phyloP scores from a whole-genome alignment of 1,139 yeast species.

The Saccharomyces hybrid region DNA sequence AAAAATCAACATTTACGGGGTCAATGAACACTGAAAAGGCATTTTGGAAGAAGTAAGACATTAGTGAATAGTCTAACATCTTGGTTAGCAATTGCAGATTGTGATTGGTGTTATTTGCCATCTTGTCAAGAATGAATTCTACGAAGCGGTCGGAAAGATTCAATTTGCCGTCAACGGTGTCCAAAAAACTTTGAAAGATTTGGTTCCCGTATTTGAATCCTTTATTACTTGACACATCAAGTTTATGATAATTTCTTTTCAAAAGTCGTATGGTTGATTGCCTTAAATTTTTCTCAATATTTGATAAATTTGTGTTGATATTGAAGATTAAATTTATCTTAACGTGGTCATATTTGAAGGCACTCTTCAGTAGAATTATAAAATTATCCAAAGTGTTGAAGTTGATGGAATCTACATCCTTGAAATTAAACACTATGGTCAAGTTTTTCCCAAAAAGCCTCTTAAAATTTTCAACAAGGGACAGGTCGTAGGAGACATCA shows the following conservation, averaged over 20 bases:
- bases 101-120: constrained; percentile 30
- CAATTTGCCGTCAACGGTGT: constrained; percentile 31
- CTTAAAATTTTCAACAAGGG: constrained; percentile 27
- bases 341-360: constrained; percentile 23
- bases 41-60: constrained; percentile 66
- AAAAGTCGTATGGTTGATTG: constrained; percentile 28
- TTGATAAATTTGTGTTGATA: constrained; percentile 29
- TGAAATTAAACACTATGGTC: constrained; percentile 28
- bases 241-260: constrained; percentile 21
- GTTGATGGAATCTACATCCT: constrained; percentile 30
- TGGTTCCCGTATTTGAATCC: constrained; percentile 29
- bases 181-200: constrained; percentile 29
- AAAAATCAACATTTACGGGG: constrained; percentile 32
- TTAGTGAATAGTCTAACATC: constrained; percentile 52
- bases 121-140: constrained; percentile 26
- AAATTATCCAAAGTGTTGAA: constrained; percentile 25
- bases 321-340: constrained; percentile 27
- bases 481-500: constrained; percentile 27
- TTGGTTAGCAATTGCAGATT: constrained; percentile 37
- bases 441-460: constrained; percentile 21
- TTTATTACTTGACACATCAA: constrained; percentile 30
- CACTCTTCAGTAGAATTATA: constrained; percentile 23
- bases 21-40: constrained; percentile 47
- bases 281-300: constrained; percentile 28
- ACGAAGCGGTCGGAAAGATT: constrained; percentile 29